Percentiles rank a stretch among this genome's conserved stretches.
phyloP scores from a whole-genome alignment of 139 green algal genomes.

The Picochlorum sp. region DNA sequence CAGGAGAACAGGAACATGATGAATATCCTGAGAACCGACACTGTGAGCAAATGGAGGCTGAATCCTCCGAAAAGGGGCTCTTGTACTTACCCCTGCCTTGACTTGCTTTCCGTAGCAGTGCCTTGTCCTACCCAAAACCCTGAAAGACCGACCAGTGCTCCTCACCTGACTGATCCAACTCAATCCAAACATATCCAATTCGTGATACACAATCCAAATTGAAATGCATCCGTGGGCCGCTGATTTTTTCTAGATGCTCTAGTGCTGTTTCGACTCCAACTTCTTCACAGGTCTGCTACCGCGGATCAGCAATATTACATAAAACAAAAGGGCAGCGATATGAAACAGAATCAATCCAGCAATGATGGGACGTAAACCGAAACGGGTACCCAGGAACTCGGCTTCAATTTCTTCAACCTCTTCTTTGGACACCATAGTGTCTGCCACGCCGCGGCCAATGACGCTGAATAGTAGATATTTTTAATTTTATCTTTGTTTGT shows the following conservation, averaged over 20 bases:
- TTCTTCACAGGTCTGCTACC: slow-evolving; percentile 7
- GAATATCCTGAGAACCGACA: slow-evolving; percentile 1
- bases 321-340: slow-evolving; percentile 23
- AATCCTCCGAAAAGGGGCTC: too few species aligned
- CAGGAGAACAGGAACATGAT: slow-evolving; percentile 51
- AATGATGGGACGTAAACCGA: slow-evolving; percentile 13
- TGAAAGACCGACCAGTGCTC: neutral
- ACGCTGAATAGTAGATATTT: too few species aligned
- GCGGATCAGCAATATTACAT: slow-evolving; percentile 15
- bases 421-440: neutral
- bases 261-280: slow-evolving; percentile 14
- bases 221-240: too few species aligned
- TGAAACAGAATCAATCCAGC: slow-evolving; percentile 17
- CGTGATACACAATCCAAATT: too few species aligned
- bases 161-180: neutral
- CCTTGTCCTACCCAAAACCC: neutral
- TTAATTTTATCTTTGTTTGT: too few species aligned
- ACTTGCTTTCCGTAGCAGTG: neutral
- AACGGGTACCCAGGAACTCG: neutral
- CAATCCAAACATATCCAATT: too few species aligned
- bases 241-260: neutral
- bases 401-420: slow-evolving; percentile 1
- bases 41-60: neutral
- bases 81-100: neutral
- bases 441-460: too few species aligned